phyloP scores from a whole-genome alignment of 192 early-diverging fungal species.

The Gaertneriomyces semiglobifer region DNA sequence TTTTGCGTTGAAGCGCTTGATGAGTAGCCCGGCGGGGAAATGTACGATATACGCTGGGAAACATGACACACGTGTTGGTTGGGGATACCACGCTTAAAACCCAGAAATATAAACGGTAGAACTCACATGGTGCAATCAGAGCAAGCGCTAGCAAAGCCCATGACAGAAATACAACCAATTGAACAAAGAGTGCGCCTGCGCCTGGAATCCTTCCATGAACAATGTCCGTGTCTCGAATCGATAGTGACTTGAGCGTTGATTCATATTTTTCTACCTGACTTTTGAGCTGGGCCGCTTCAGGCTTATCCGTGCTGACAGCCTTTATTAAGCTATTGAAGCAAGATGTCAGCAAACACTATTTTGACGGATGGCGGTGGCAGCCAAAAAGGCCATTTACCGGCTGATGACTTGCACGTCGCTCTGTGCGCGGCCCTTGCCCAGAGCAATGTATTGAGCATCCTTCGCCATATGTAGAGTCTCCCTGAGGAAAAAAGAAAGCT shows the following conservation, averaged over 20 bases:
- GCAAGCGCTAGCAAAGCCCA: slow-evolving; percentile 1
- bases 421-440: background rate
- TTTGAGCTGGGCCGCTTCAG: background rate
- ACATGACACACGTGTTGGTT: background rate
- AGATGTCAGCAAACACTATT: background rate
- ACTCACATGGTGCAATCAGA: slow-evolving; percentile 18
- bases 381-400: background rate
- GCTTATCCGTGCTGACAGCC: background rate
- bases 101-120: background rate
- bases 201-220: background rate
- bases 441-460: slow-evolving; percentile 2
- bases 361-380: background rate
- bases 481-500: slow-evolving; percentile 4
- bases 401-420: slow-evolving; percentile 12
- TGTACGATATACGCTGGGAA: slow-evolving; percentile 18
- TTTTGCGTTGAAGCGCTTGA: background rate
- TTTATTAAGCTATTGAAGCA: background rate
- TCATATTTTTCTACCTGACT: background rate
- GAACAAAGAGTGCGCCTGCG: background rate
- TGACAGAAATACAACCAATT: slow-evolving; percentile 3
- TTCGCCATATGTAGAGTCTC: background rate
- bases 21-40: slow-evolving; percentile 5
- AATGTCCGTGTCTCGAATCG: background rate
- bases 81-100: background rate
- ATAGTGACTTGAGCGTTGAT: background rate